Evolutionary conservation across 164 flowering plant species (phyloP).

Genomic region (Piper longum): DNA sequence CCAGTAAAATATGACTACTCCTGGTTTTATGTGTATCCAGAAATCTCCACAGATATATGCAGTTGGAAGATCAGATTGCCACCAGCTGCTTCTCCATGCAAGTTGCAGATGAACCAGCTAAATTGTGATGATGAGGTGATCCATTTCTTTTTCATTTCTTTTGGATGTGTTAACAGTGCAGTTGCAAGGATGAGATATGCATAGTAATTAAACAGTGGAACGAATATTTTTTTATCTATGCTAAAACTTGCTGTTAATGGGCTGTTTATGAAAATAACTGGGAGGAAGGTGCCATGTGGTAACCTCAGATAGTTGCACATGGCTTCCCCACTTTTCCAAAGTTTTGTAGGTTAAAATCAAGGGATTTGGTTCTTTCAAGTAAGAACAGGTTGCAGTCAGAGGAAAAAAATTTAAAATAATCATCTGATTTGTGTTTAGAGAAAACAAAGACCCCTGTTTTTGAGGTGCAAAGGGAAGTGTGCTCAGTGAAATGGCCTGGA

Average conservation of each 20-base stretch:
- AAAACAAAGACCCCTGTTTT: conserved; percentile 18
- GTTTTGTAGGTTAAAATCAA: conserved; percentile 26
- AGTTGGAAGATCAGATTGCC: not conserved
- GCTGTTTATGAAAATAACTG: not conserved
- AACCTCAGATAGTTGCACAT: conserved; percentile 32
- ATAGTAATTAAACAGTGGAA: not conserved
- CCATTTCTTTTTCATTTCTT: not conserved
- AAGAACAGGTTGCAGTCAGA: conserved; percentile 43
- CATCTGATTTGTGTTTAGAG: conserved; percentile 23
- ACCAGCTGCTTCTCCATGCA: not conserved
- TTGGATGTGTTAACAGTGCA: not conserved
- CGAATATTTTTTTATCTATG: not conserved
- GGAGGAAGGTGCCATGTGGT: conserved; percentile 2
- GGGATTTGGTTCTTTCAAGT: conserved; percentile 32
- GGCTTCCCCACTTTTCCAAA: conserved; percentile 39
- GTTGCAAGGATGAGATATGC: not conserved
- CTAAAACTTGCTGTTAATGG: not conserved
- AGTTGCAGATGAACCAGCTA: not conserved
- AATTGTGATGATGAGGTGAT: not conserved
- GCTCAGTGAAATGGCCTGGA: conserved; percentile 17
- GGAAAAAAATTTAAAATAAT: conserved; percentile 8
- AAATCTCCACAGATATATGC: not conserved
- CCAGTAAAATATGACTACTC: not conserved
- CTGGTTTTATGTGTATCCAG: not conserved
- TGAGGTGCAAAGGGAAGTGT: conserved; percentile 21